Percentiles rank a stretch among this genome's conserved stretches.
phyloP scores from a whole-genome alignment of 2,329 filamentous ascomycete species.

The Xylaria sp. region DNA sequence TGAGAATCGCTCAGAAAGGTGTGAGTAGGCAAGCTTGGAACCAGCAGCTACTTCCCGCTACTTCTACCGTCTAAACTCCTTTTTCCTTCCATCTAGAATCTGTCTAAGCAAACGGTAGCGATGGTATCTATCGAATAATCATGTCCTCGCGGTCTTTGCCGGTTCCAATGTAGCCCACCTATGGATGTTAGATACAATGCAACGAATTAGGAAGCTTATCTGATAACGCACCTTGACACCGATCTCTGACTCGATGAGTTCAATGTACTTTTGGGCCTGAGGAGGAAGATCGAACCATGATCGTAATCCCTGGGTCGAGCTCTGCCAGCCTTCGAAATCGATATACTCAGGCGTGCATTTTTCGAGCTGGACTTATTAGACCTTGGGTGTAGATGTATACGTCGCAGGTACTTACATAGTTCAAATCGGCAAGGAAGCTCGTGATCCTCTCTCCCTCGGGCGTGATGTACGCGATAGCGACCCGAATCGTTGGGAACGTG shows the following conservation, averaged over 20 bases:
- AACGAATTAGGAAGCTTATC: not conserved
- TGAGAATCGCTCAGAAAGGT: not conserved
- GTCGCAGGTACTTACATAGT: constrained; percentile 7
- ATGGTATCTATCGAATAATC: constrained; percentile 21
- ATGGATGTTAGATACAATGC: constrained; percentile 1
- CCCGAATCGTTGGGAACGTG: constrained; percentile 65
- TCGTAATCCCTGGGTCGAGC: constrained; percentile 55
- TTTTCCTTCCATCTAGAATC: constrained; percentile 9
- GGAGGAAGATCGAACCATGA: constrained; percentile 58
- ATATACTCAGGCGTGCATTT: constrained; percentile 56
- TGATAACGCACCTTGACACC: constrained; percentile 20
- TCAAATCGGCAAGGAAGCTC: constrained; percentile 59
- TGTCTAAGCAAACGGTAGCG: not conserved
- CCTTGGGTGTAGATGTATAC: not conserved
- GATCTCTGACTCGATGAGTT: constrained; percentile 41
- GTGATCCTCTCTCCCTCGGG: constrained; percentile 42
- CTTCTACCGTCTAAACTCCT: constrained; percentile 18
- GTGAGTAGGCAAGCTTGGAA: not conserved
- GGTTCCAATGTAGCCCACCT: constrained; percentile 34
- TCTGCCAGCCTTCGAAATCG: constrained; percentile 62
- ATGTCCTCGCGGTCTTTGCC: constrained; percentile 34
- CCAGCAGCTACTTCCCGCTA: not conserved
- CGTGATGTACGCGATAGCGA: constrained; percentile 60
- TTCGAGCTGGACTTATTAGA: constrained; percentile 48
- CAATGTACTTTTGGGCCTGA: constrained; percentile 59